Percentiles rank a stretch among this genome's conserved stretches.
Evolutionary conservation across 495 filamentous ascomycete genomes (phyloP).

Genomic region (Cercophora sp.): DNA sequence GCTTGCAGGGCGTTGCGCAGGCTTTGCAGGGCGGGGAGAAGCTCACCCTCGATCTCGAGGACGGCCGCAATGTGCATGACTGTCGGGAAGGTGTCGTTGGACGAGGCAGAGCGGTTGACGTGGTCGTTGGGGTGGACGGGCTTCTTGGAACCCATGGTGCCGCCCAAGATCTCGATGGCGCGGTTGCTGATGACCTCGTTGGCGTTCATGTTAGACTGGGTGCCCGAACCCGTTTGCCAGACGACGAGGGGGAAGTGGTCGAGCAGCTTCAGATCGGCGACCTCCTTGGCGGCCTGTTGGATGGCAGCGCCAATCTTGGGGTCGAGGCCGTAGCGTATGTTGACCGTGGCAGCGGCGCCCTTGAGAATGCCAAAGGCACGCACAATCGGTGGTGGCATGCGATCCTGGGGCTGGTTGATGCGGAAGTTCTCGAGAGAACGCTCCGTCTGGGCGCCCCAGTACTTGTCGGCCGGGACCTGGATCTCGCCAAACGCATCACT

Average conservation of each 20-base stretch:
- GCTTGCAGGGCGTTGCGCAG: conserved; percentile 77
- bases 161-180: conserved; percentile 95
- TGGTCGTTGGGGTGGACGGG: conserved; percentile 99
- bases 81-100: conserved; percentile 98
- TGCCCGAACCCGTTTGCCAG: conserved; percentile 98
- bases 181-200: conserved; percentile 99
- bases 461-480: conserved; percentile 86
- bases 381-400: conserved; percentile 91
- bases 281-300: conserved; percentile 88
- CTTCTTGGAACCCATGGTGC: conserved; percentile 91
- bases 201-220: conserved; percentile 99
- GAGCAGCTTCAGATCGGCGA: conserved; percentile 87
- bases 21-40: conserved; percentile 76
- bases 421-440: conserved; percentile 95
- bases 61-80: conserved; percentile 99
- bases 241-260: conserved; percentile 99
- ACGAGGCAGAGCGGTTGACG: conserved; percentile 97
- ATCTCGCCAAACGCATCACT: conserved; percentile 97
- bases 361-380: conserved; percentile 96
- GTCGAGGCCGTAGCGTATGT: conserved; percentile 95
- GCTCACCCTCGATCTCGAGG: conserved; percentile 79
- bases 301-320: conserved; percentile 90
- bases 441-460: conserved; percentile 99
- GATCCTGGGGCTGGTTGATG: conserved; percentile 98
- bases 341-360: conserved; percentile 92